Conservation (phyloP, 2,329 filamentous ascomycete genomes). For the Trichophyton rubrum region DNA sequence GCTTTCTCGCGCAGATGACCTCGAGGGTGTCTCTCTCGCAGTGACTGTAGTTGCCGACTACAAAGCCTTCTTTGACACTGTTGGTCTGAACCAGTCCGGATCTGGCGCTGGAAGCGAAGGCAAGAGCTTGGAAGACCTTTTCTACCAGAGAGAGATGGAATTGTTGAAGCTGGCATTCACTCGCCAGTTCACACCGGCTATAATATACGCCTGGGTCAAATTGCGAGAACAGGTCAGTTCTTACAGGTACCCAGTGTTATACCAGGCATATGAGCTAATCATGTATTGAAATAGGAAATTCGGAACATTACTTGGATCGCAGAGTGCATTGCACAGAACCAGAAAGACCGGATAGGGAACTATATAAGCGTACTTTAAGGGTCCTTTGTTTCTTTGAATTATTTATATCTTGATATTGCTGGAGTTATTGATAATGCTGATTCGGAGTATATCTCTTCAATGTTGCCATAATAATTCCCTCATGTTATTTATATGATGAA, state of each 20-base stretch:
- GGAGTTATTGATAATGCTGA: conserved; percentile 1
- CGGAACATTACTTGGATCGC: conserved; percentile 99
- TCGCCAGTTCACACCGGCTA: conserved; percentile 83
- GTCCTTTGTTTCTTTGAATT: conserved; percentile 9
- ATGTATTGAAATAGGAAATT: conserved; percentile 58
- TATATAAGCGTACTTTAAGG: conserved; percentile 92
- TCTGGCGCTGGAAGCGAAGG: conserved; percentile 64
- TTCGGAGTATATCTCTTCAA: background rate
- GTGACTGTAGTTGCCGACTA: conserved; percentile 90
- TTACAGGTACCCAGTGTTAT: background rate
- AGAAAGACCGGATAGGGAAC: conserved; percentile 97
- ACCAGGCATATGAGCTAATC: conserved; percentile 11
- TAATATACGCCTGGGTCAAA: conserved; percentile 97
- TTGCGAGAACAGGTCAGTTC: conserved; percentile 78
- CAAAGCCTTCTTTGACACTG: conserved; percentile 89
- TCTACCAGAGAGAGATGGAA: conserved; percentile 99
- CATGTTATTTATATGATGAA: background rate
- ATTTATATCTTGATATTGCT: background rate
- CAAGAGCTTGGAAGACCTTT: conserved; percentile 89
- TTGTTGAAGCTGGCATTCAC: conserved; percentile 92
- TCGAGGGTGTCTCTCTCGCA: conserved; percentile 83
- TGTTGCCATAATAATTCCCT: background rate
- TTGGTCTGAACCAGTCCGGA: conserved; percentile 63
- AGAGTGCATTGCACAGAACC: conserved; percentile 98
- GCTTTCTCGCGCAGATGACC: conserved; percentile 87